Conservation (phyloP, 2,329 filamentous ascomycete species). For the Bipolaris sorokiniana region DNA sequence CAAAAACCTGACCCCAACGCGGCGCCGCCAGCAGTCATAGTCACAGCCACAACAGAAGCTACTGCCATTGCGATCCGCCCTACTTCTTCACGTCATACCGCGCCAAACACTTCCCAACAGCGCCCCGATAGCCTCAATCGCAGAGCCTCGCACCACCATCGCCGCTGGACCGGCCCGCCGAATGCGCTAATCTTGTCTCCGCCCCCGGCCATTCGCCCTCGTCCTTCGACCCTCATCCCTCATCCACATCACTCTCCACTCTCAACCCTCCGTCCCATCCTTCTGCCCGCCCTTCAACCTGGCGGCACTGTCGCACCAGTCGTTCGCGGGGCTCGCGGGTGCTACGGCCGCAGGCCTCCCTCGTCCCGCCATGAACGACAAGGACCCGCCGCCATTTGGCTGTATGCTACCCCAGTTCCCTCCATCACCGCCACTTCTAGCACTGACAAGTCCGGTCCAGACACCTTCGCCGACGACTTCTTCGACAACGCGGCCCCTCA, state of each 20-base stretch:
- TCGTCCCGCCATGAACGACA: constrained; percentile 42
- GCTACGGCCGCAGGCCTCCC: constrained; percentile 32
- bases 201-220: not conserved
- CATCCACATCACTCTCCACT: not conserved
- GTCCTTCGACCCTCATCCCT: not conserved
- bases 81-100: constrained; percentile 19
- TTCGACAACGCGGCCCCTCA: constrained; percentile 21
- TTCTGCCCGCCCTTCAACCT: constrained; percentile 16
- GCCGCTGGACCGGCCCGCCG: not conserved
- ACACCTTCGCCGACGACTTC: constrained; percentile 39
- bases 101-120: constrained; percentile 20
- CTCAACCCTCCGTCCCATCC: not conserved
- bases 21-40: constrained; percentile 1
- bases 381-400: constrained; percentile 45
- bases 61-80: constrained; percentile 8
- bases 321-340: constrained; percentile 35
- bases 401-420: constrained; percentile 26
- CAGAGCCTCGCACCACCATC: not conserved
- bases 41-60: too few species aligned
- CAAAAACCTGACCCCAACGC: not conserved
- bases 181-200: constrained; percentile 2
- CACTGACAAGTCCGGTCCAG: constrained; percentile 23
- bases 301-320: constrained; percentile 34
- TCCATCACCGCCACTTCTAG: not conserved
- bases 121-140: constrained; percentile 15